Percentiles rank a stretch among this genome's conserved stretches.
phyloP scores from a whole-genome alignment of 2,329 filamentous ascomycete genomes.

The Claviceps africana region DNA sequence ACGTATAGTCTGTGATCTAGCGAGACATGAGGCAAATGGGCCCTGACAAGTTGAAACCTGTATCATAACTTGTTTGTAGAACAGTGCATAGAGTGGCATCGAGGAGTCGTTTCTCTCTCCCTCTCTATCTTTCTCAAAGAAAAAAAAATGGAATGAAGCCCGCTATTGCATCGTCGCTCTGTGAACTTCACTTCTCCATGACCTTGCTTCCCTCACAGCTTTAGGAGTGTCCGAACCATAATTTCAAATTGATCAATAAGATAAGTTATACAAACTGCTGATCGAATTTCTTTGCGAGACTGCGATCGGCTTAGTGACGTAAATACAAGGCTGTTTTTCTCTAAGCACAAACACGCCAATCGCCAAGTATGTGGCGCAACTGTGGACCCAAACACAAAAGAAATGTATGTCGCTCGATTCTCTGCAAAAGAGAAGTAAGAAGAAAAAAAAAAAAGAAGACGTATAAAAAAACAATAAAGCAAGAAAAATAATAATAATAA shows the following conservation, averaged over 20 bases:
- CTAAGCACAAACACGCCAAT: background rate
- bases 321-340: background rate
- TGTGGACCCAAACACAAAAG: background rate
- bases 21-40: slow-evolving; percentile 4
- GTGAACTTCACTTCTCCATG: background rate
- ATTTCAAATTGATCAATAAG: background rate
- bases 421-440: background rate
- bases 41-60: slow-evolving; percentile 13
- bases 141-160: background rate
- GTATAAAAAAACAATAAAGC: no score
- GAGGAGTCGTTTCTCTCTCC: slow-evolving; percentile 22
- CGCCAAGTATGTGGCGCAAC: background rate
- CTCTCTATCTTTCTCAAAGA: slow-evolving; percentile 9
- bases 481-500: no score
- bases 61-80: slow-evolving; percentile 28
- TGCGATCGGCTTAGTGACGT: background rate
- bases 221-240: no score
- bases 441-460: background rate
- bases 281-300: background rate
- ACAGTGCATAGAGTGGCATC: slow-evolving; percentile 31
- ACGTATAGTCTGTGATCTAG: slow-evolving; percentile 2
- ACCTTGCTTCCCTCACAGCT: no score
- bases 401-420: background rate
- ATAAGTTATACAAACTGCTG: background rate
- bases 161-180: background rate